Percentiles rank a stretch among this genome's conserved stretches.
Conservation (phyloP, 1,139 yeast genomes). For the Hanseniaspora uvarum region DNA sequence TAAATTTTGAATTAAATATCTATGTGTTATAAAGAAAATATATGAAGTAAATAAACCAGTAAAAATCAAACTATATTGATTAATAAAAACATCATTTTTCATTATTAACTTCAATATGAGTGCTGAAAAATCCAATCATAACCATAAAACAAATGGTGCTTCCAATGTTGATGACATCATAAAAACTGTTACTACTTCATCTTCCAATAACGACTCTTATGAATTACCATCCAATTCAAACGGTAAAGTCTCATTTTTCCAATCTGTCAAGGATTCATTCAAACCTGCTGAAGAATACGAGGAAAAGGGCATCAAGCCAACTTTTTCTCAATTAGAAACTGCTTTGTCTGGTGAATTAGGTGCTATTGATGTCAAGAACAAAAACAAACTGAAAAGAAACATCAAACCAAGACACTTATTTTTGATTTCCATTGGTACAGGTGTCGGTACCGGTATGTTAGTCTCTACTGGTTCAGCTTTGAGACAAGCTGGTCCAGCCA, state of each 20-base stretch:
- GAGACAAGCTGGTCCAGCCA: conserved; percentile 70
- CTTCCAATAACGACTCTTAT: not conserved
- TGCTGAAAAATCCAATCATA: conserved; percentile 2
- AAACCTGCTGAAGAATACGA: conserved; percentile 21
- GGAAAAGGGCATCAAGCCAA: conserved; percentile 20
- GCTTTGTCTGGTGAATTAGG: conserved; percentile 16
- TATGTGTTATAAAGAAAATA: too few relatives aligned
- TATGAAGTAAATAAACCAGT: not conserved
- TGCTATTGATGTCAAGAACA: conserved; percentile 18
- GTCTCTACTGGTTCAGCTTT: conserved; percentile 68
- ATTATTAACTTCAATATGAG: not conserved
- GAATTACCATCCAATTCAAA: not conserved
- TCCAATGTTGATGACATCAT: conserved; percentile 1
- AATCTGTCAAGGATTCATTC: conserved; percentile 26
- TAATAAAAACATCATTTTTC: too few relatives aligned
- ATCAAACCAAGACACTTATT: conserved; percentile 44
- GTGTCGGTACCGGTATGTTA: conserved; percentile 70
- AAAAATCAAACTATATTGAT: not conserved
- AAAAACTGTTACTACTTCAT: not conserved
- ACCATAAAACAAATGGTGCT: not conserved
- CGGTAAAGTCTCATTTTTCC: conserved; percentile 13
- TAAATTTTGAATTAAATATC: not conserved
- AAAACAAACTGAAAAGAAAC: conserved; percentile 37
- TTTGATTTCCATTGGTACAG: conserved; percentile 75
- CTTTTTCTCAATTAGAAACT: conserved; percentile 18